Base-by-base conservation (phyloP, 2,329 filamentous ascomycete genomes). In the Mycosphaerelloides madeirae region DNA sequence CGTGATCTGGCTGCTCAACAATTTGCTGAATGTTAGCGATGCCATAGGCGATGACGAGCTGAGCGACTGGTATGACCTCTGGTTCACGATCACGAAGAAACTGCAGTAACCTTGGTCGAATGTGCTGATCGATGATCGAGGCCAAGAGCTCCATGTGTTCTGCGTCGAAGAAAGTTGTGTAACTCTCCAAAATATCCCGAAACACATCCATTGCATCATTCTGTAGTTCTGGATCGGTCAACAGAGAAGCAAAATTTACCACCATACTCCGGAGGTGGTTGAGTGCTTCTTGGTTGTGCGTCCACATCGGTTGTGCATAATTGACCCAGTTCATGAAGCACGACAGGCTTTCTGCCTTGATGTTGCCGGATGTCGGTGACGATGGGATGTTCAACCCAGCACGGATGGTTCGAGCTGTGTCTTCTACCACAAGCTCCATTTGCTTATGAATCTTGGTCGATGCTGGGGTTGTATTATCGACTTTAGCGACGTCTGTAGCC, bases 11-110 rank as follows among this genome's bases (percentile, higher is more conserved):
- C 35, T 70, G 66, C 47, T 77, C 69, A 59, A 82, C 78, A 12
- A 87, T 66, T 36, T 77, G 71, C 45, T 78, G 74, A 34, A 83
- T 73, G 46, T 75, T 82, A 8, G 81, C 78, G 57, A 86, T 81
- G 3, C 80, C 84, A 58, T 84, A 86, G 0, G 83, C 79, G 3
- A 88, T 67, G 54, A 87, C 69, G 12, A 89, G 69, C 38, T 81
- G 73, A 41, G 80, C 77, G n/a, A 81, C 80, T 47, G 81, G 81
- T 12, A 58, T 40, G 9, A 81, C 58, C 31, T 58, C 78, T 38
- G 78, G 79, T 44, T 85, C 79, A 6, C 79, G 80, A 11, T 73
- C 68, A 11, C 81, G 54, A 2, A 86, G 66, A 36, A 68, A 66
- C 38, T 73, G 65, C 49, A 85, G 80, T 37, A 75, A 73, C 25